Base-by-base conservation (phyloP, 2,329 filamentous ascomycete species). In the Apiospora phragmitis region DNA sequence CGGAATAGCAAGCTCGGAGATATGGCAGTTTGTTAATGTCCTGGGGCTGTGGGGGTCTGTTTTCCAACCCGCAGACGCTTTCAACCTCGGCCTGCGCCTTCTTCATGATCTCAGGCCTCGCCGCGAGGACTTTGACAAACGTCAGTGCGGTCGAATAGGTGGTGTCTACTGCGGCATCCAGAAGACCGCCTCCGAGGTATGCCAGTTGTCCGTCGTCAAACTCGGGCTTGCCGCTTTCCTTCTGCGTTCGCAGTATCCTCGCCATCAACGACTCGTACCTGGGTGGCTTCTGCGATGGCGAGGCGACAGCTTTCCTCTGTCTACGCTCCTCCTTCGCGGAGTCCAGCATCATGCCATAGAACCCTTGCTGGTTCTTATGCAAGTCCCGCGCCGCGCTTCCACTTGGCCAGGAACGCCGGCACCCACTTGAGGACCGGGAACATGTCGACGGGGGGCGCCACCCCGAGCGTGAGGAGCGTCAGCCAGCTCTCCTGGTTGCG, bases 121-220 rank as follows among this genome's bases (percentile, higher is more conserved):
- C 49, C 14, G 71, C 72, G 49, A 74, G 65, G 16, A 70, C 67
- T 24, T 73, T 70, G 38, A 75, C 29, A n/a, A 75, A 70, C 3
- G 70, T 71, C 55, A 72, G 47, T 42, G 71, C 67, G 12, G 66
- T n/a, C 18, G 66, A 66, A 4, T 66, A 69, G 8, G 74, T 74
- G 4, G 74, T 75, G 49, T 76, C 74, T 0, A 71, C 72, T 32
- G 71, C 73, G 7, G 51, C 74, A 43, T 75, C 74, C 65, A 75
- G 18, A 1, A 75, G 68, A n/a, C 71, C 70, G 4, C 72, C 73
- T 8, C 72, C 73, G 6, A 74, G 55, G 21, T 74, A 73, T 3
- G 70, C 72, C 21, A 74, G 43, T 43, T 74, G 71, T 21, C 69
- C 14, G 18, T 73, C 69, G 43, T 71, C 70, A 43, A 70, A 71